Evolutionary conservation across 2,329 filamentous ascomycete genomes (phyloP).

Genomic region (Sclerotiophoma versabilis): DNA sequence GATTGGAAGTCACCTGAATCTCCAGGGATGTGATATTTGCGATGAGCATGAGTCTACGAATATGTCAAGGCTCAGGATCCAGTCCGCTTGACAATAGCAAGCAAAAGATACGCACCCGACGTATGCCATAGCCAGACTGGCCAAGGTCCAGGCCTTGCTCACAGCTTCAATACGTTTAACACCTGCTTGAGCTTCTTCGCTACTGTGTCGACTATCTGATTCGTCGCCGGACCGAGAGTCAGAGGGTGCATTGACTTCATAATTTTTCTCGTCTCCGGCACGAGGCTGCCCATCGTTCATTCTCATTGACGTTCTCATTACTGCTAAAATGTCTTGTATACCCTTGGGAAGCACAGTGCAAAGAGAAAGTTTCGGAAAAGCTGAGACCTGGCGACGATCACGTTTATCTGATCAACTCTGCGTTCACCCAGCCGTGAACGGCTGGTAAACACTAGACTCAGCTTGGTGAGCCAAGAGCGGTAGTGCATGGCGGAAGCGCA

Average conservation of each 20-base stretch:
- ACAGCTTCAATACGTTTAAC: conserved; percentile 59
- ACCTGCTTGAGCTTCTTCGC: conserved; percentile 51
- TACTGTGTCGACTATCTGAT: conserved; percentile 15
- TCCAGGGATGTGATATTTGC: conserved; percentile 73
- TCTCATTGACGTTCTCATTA: conserved; percentile 21
- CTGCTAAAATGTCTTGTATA: background rate
- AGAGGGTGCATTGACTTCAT: conserved; percentile 4
- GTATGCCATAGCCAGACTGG: conserved; percentile 57
- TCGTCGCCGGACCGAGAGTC: conserved; percentile 13
- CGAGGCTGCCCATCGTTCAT: background rate
- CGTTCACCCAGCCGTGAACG: conserved; percentile 8
- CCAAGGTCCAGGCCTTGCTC: conserved; percentile 57
- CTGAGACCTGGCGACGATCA: conserved; percentile 7
- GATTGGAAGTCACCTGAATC: conserved; percentile 66
- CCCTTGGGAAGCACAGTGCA: background rate
- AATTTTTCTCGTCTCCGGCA: conserved; percentile 7
- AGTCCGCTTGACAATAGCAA: too few species aligned
- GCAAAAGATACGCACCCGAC: conserved; percentile 37
- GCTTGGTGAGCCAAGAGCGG: conserved; percentile 2
- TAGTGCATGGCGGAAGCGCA: conserved; percentile 4
- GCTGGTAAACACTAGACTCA: conserved; percentile 4
- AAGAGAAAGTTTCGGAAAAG: background rate
- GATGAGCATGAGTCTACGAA: conserved; percentile 58
- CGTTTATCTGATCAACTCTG: conserved; percentile 22
- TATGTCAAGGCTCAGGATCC: background rate